Evolutionary conservation across 176 grass and related monocot genomes (phyloP), one percentile per base, ranked within the genome.

Genomic region (Raddia distichophylla): DNA sequence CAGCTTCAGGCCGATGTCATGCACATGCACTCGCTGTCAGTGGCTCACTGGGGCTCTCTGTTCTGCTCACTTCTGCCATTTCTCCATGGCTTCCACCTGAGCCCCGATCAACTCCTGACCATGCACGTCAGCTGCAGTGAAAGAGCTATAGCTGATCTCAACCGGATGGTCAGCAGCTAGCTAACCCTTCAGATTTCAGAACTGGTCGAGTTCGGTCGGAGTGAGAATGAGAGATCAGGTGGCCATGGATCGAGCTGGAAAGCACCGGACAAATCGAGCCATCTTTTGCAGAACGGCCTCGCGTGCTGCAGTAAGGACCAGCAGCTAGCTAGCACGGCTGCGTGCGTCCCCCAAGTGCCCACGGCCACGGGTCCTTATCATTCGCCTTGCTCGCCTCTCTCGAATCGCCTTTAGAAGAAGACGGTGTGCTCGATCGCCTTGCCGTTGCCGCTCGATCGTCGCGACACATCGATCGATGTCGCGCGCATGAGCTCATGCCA

Each of bases 321-420:
- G 35, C 20, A 11, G 27, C 27, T 27, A 27, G 27, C 27, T 27
- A 27, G 55, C 71, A 4, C 63, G 65, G 65, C 19, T 76, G 47
- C 74, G 42, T 48, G 13, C n/a, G 35, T 77, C 17, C 64, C 61
- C 44, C 49, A 52, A 73, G 65, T 71, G 86, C 66, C 79, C 80
- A 88, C 67, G 74, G 66, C 79, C 80, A 88, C 67, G 74, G 66
- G 42, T 73, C 37, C 27, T 69, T 57, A 83, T 83, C 86, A 88
- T 88, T 88, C 79, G 66, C 27, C 27, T 48, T 45, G n/a, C 56
- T 54, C 52, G 35, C 43, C 42, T 11, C 42, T 11, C 85, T 53
- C 37, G 35, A 56, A 56, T 48, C 15, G 51, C 74, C 74, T 88
- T 88, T 78, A 83, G 80, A 82, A 87, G 85, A 82, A 87, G 85